phyloP scores from a whole-genome alignment of 495 filamentous ascomycete species.

The Penicillium simplicissimum region DNA sequence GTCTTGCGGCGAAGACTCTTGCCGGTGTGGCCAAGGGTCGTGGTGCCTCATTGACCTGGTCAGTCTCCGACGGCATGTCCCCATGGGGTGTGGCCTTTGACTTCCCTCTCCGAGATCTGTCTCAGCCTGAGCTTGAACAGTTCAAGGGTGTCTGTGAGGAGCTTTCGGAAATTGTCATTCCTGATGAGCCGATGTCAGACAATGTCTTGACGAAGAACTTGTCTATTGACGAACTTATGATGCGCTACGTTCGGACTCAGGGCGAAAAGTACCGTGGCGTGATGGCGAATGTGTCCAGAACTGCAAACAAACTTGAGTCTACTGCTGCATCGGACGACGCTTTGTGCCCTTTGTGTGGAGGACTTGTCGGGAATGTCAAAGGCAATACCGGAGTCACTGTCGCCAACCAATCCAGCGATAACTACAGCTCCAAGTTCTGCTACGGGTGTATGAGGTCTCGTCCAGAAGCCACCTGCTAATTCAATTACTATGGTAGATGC shows the following conservation, averaged over 20 bases:
- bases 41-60: slow-evolving; percentile 78
- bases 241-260: slow-evolving; percentile 81
- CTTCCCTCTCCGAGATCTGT: slow-evolving; percentile 79
- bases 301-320: slow-evolving; percentile 69
- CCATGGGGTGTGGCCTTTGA: slow-evolving; percentile 60
- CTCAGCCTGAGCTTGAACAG: slow-evolving; percentile 71
- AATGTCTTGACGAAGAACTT: slow-evolving; percentile 60
- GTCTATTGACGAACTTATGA: slow-evolving; percentile 89
- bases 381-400: slow-evolving; percentile 31
- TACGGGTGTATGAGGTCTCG: slow-evolving; percentile 61
- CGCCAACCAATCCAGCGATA: slow-evolving; percentile 22
- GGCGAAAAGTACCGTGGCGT: slow-evolving; percentile 88
- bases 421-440: slow-evolving; percentile 44
- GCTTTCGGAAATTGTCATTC: slow-evolving; percentile 51
- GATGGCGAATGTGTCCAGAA: slow-evolving; percentile 91
- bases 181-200: slow-evolving; percentile 38
- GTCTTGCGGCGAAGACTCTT: slow-evolving; percentile 82
- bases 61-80: slow-evolving; percentile 70
- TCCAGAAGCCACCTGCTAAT: slow-evolving; percentile 41
- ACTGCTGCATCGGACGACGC: slow-evolving; percentile 18
- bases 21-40: slow-evolving; percentile 88
- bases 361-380: slow-evolving; percentile 40
- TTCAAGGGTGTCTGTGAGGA: slow-evolving; percentile 59
- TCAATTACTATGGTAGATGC: slow-evolving; percentile 39
- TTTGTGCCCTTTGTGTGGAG: slow-evolving; percentile 45